Base-by-base conservation (phyloP, 2,329 filamentous ascomycete species). In the Colletotrichum viniferum region DNA sequence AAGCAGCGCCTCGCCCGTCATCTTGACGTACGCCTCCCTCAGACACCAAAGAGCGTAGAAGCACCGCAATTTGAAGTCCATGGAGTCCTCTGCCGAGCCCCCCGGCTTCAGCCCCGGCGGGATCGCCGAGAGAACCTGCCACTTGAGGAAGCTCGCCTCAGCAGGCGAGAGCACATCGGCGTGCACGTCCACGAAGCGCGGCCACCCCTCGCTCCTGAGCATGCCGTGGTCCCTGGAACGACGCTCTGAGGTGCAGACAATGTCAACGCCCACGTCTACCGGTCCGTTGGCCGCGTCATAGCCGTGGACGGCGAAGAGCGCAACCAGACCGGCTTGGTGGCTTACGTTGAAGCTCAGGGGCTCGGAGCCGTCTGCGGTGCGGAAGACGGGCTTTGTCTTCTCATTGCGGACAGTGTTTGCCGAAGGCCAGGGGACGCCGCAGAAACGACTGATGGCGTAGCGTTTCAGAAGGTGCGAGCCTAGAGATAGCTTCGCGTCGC, bases 1-100 rank as follows among this genome's bases (percentile, higher is more conserved):
- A 10, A 96, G 86, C 73, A 96, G 87, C 1, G 94, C 94, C 79
- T 96, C 94, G 30, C 94, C 94, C 34, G 94, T 94, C 86, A 96
- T 92, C 89, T 96, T 96, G 83, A 96, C 92, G 81, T 95, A 96
- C 1, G 94, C 92, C 85, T 96, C 94, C 79, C 95, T 92, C 82
- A 95, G 89, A 82, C 93, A 95, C 93, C 94, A 96, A 74, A 94
- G 90, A 1, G 93, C 90, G 82, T 96, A 96, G 81, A 96, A 96
- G 69, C 90, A 88, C 7, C 93, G 88, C 32, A 96, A 85, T 80
- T 92, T 92, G 26, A 85, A 88, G 75, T 94, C 92, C 21, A 90
- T 85, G n/a, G 91, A 79, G 24, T 81, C 80, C 13, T 84, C 81
- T 14, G 79, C 75, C 32, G 84, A 80, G 10, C 82, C 79, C 36